Percentiles rank a stretch among this genome's conserved stretches.
phyloP scores from a whole-genome alignment of 1,284 basidiomycete genomes.

The Leccinum angustisporum region DNA sequence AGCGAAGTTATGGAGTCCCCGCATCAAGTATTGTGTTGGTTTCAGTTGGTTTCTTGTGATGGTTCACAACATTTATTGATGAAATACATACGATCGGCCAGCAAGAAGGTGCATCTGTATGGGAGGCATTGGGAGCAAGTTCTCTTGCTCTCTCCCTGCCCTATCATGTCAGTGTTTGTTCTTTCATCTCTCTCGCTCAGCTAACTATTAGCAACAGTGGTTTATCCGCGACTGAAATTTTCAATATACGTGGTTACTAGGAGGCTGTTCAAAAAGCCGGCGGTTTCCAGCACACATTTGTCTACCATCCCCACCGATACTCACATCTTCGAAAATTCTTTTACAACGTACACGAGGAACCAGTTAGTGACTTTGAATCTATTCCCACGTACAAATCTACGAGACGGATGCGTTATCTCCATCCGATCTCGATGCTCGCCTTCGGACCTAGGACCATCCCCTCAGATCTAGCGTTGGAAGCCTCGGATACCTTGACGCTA shows the following conservation, averaged over 20 bases:
- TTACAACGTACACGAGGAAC: slow-evolving; percentile 41
- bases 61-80: slow-evolving; percentile 39
- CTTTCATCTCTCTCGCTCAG: background rate
- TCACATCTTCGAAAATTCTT: slow-evolving; percentile 69
- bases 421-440: slow-evolving; percentile 56
- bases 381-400: slow-evolving; percentile 39
- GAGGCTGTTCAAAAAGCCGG: slow-evolving; percentile 57
- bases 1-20: slow-evolving; percentile 58
- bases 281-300: slow-evolving; percentile 55
- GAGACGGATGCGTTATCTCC: slow-evolving; percentile 50
- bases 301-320: slow-evolving; percentile 66
- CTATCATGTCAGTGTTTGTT: slow-evolving; percentile 57
- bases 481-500: slow-evolving; percentile 52
- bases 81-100: slow-evolving; percentile 74
- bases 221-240: slow-evolving; percentile 55
- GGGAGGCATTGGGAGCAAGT: slow-evolving; percentile 55
- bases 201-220: slow-evolving; percentile 42
- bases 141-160: slow-evolving; percentile 61
- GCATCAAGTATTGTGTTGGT: slow-evolving; percentile 52
- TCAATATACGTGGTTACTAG: no score
- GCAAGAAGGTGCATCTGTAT: slow-evolving; percentile 63
- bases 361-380: slow-evolving; percentile 36
- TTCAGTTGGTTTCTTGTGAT: background rate
- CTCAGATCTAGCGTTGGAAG: slow-evolving; percentile 60
- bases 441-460: slow-evolving; percentile 53